Percentiles rank a stretch among this genome's conserved stretches.
Conservation (phyloP, 768 basidiomycete species). For the Serendipita sp. region DNA sequence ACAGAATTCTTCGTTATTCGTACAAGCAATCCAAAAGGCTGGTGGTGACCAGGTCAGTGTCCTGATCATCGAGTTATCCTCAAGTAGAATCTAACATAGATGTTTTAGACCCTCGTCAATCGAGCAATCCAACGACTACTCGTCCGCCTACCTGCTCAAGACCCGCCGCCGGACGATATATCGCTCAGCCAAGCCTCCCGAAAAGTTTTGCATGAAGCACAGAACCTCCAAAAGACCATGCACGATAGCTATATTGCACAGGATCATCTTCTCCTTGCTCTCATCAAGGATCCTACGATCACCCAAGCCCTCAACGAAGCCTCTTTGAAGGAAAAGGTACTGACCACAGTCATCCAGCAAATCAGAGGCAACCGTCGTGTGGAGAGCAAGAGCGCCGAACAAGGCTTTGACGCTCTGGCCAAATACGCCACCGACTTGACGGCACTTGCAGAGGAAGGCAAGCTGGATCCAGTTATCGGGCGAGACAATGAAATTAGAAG, state of each 20-base stretch:
- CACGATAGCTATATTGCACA: conserved; percentile 87
- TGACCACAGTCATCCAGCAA: conserved; percentile 66
- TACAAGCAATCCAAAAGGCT: conserved; percentile 61
- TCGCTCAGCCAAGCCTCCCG: conserved; percentile 39
- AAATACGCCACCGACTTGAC: conserved; percentile 86
- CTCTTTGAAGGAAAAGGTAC: conserved; percentile 47
- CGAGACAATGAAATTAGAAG: conserved; percentile 86
- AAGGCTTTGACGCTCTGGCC: conserved; percentile 81
- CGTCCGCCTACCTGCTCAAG: conserved; percentile 68
- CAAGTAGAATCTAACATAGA: background rate
- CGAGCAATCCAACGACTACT: conserved; percentile 61
- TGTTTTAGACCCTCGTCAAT: conserved; percentile 36
- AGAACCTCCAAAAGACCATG: conserved; percentile 64
- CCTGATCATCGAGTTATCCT: background rate
- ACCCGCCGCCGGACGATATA: conserved; percentile 72
- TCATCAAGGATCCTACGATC: conserved; percentile 60
- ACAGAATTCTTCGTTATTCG: conserved; percentile 44
- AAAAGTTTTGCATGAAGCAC: conserved; percentile 61
- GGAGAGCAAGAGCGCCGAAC: conserved; percentile 74
- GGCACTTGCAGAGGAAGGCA: conserved; percentile 74
- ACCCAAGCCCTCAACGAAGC: conserved; percentile 58
- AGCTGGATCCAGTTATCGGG: conserved; percentile 91
- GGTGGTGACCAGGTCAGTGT: conserved; percentile 67
- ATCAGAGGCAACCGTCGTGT: conserved; percentile 71
- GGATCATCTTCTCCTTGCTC: conserved; percentile 78